Evolutionary conservation across 805 yeast species (phyloP), one percentile per base, ranked within the genome.

Genomic region (Pichia nakasei): DNA sequence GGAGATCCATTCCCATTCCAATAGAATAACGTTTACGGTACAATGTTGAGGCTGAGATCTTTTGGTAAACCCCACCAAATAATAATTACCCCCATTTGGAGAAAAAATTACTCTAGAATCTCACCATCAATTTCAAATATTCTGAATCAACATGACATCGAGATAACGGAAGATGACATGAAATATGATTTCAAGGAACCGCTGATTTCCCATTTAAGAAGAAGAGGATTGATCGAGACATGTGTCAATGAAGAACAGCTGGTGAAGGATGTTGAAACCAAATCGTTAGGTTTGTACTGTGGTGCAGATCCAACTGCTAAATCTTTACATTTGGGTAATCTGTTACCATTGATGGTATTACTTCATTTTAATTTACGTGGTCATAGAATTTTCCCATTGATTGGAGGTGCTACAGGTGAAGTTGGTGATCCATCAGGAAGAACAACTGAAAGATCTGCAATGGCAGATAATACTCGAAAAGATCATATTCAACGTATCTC

Each of bases 341-440:
- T 93, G 42, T 67, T 93, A 27, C 98, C 98, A 0, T 63, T 93
- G 50, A 77, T 93, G 81, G 76, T 86, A 2, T 64, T 91, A 37
- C 66, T 93, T 37, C 96, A 93, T 61, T 88, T 88, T 61, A 78
- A 78, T 49, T 63, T 88, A 27, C 68, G 93, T 29, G 98, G 98
- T 2, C 96, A 88, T 59, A 74, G 76, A 48, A 77, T 87, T n/a
- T 77, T 81, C 7, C 87, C 91, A 0, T 61, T 91, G 7, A 88
- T 93, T 17, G 96, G 96, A 18, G 95, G 95, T 21, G 98, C 97
- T 6, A 93, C 98, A 0, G 97, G 96, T 9, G 74, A 76, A 12
- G 95, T 93, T 2, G 98, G 98, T 8, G 98, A 93, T 61, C 98
- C 98, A 8, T 85, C 96, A 42, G 98, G 97, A 0, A 71, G 96